These are phyloP conservation scores for Cutaneotrichosporon cavernicola DNA, from an alignment of 1,284 basidiomycete genomes.

Conservation along the genomic window DNA sequence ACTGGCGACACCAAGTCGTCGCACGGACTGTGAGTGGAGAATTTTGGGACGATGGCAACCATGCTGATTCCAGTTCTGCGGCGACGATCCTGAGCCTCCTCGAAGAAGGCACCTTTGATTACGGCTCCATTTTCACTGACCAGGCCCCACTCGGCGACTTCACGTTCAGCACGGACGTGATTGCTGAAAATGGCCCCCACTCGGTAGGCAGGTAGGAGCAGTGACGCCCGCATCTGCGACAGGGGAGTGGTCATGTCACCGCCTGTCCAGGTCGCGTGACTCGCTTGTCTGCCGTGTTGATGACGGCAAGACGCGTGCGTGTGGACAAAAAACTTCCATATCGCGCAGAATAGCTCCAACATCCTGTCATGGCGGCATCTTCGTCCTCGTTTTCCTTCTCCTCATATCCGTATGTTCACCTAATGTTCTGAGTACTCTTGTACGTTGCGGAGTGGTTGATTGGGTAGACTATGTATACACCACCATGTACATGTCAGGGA, in stretches of 20 bases:
- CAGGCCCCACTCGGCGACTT: conserved; percentile 39
- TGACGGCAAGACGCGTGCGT: too few species aligned
- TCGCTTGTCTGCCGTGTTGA: background rate
- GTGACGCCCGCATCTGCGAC: too few species aligned
- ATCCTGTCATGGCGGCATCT: too few species aligned
- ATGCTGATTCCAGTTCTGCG: conserved; percentile 35
- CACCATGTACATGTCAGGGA: background rate
- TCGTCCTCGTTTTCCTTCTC: background rate
- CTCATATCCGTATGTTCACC: background rate
- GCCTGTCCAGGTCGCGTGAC: background rate
- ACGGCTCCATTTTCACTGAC: conserved; percentile 50
- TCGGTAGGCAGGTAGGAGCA: background rate
- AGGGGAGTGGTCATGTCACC: background rate
- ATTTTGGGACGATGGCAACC: background rate
- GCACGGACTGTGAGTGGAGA: conserved; percentile 14
- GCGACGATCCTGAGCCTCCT: conserved; percentile 51
- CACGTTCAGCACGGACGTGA: conserved; percentile 16
- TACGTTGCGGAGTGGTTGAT: background rate
- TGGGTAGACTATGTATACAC: background rate
- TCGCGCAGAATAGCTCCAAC: too few species aligned
- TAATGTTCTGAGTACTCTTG: background rate
- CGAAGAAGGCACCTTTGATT: conserved; percentile 53
- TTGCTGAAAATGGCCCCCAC: background rate
- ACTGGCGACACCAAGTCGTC: background rate
- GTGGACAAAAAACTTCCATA: too few species aligned